A percentile compares a stretch with the other conserved stretches of the same genome.
These are phyloP conservation scores for Nidularia pulvinata DNA, from an alignment of 768 basidiomycete species.

Conservation along the genomic window DNA sequence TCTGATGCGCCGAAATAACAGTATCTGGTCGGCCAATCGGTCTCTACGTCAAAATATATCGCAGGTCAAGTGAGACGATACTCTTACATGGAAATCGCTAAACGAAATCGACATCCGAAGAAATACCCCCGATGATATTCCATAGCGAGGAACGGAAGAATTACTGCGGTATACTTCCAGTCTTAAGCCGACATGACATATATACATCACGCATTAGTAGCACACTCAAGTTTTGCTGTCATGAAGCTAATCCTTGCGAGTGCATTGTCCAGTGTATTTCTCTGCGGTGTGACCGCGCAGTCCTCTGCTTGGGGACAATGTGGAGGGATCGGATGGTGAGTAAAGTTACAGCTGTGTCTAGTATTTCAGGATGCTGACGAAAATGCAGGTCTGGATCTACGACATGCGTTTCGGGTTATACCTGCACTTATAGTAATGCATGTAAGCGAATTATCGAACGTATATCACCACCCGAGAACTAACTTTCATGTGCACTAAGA, in stretches of 20 bases:
- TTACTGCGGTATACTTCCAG: slow-evolving; percentile 7
- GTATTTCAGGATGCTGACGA: neutral
- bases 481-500: slow-evolving; percentile 20
- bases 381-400: slow-evolving; percentile 35
- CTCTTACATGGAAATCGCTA: no score
- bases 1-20: no score
- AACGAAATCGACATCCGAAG: neutral
- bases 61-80: no score
- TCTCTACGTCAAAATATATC: no score
- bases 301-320: slow-evolving; percentile 40
- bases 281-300: slow-evolving; percentile 25
- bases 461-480: no score
- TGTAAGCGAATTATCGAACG: slow-evolving; percentile 19
- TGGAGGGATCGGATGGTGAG: slow-evolving; percentile 38
- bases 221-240: neutral
- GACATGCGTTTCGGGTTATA: slow-evolving; percentile 42
- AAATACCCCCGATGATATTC: slow-evolving; percentile 2
- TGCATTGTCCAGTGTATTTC: slow-evolving; percentile 8
- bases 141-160: neutral
- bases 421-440: slow-evolving; percentile 35
- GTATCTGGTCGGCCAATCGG: no score
- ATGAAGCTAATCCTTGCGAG: slow-evolving; percentile 10
- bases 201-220: neutral
- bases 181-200: slow-evolving; percentile 10
- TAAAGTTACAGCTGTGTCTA: neutral